Base-by-base conservation (phyloP, 257 asterid species). In the Fraxinus cuspidata region DNA sequence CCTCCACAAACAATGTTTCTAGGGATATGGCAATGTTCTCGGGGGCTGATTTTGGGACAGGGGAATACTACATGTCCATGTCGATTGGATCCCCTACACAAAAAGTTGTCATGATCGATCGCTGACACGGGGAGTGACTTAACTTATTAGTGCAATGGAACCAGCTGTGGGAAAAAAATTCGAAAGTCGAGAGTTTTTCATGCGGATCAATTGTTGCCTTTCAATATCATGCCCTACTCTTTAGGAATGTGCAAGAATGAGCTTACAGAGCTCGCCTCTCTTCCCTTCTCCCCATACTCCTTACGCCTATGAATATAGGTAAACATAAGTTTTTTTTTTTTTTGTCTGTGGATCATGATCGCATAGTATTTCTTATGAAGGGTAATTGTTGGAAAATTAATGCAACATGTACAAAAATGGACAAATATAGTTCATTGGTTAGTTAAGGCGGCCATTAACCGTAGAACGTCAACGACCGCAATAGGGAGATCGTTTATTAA, bases 51-150 rank as follows among this genome's bases (percentile, higher is more conserved):
- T 75, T 38, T 65, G 92, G 92, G 1, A 71, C 69, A 0, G 94
- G 84, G 25, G 89, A 86, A 88, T 90, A 88, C 65, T 76, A 86
- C 37, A 91, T 86, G 80, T 76, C 72, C 38, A 5, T 86, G 35
- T 71, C 82, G n/a, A 78, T 84, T 28, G 94, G 94, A 16, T 77
- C 90, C 49, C 91, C 90, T 7, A 53, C 88, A 23, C 89, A 86
- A 79, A 81, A 63, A 21, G 29, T 82, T 35, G 63, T 56, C 76
- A 82, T 88, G 75, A 80, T 90, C 56, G 89, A n/a, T n/a, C n/a
- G n/a, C 86, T 3, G 94, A 90, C 34, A 90, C 94, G 0, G 94
- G 91, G 28, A 90, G 94, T 23, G 92, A 88, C n/a, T 74, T 90
- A 13, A 88, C 90, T 27, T 90, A 83, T 78, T 65, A 76, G n/a